Evolutionary conservation across 306 rosid species (phyloP).

Genomic region (Hippophae gyantsensis): DNA sequence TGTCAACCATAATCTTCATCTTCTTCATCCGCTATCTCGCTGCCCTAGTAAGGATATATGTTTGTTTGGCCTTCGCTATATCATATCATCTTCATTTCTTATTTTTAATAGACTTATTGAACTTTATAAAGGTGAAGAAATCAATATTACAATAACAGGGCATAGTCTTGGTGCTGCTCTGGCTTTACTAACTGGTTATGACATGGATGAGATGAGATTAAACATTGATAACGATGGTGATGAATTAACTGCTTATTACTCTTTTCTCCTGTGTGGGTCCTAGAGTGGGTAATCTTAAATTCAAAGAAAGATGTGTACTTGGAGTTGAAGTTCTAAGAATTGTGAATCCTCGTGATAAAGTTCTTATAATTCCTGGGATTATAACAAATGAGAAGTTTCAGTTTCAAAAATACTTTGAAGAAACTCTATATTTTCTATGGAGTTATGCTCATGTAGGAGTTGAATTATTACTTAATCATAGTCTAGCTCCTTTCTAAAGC

Average conservation of each 20-base stretch:
- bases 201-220: slow-evolving; percentile 41
- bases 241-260: slow-evolving; percentile 22
- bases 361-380: slow-evolving; percentile 54
- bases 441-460: slow-evolving; percentile 65
- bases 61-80: no score
- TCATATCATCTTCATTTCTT: no score
- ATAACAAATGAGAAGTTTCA: slow-evolving; percentile 50
- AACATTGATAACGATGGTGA: slow-evolving; percentile 5
- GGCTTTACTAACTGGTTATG: slow-evolving; percentile 47
- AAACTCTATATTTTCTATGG: slow-evolving; percentile 48
- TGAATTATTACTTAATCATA: slow-evolving; percentile 44
- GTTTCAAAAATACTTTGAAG: slow-evolving; percentile 53
- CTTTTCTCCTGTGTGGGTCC: slow-evolving; percentile 61
- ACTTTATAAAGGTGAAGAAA: slow-evolving; percentile 32
- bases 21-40: no score
- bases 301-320: slow-evolving; percentile 54
- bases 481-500: slow-evolving; percentile 39
- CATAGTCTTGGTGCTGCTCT: slow-evolving; percentile 64
- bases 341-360: slow-evolving; percentile 44
- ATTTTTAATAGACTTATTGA: slow-evolving; percentile 26
- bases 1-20: no score
- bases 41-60: no score
- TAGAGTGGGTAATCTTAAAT: slow-evolving; percentile 50
- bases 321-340: slow-evolving; percentile 57
- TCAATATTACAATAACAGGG: slow-evolving; percentile 52